Evolutionary conservation across 345 rosid genomes (phyloP).

Genomic region (Eutrema heterophyllum): DNA sequence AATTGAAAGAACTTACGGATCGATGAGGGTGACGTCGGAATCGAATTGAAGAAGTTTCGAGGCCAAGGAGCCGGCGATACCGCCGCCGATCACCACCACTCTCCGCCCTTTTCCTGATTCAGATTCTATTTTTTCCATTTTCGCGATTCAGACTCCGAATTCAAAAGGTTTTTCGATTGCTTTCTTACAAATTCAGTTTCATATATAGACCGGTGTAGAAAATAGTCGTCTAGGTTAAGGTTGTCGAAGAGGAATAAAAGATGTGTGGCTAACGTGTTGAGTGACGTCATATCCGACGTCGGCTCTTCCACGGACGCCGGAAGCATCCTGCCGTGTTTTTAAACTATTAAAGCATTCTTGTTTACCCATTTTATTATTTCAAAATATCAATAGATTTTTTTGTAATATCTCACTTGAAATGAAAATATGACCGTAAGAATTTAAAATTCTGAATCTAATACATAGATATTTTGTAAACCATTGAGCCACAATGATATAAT

Average conservation of each 20-base stretch:
- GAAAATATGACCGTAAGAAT: too few relatives aligned
- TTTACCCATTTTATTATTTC: too few relatives aligned
- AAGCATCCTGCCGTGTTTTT: background rate
- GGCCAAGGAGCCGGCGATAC: conserved; percentile 53
- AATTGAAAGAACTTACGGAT: conserved; percentile 39
- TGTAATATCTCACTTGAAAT: too few relatives aligned
- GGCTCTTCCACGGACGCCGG: background rate
- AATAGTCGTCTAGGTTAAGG: background rate
- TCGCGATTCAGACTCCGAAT: background rate
- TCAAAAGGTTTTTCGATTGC: background rate
- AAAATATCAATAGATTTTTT: too few relatives aligned
- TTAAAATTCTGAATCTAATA: too few relatives aligned
- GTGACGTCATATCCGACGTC: background rate
- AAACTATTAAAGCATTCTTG: too few relatives aligned
- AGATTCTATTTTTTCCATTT: background rate
- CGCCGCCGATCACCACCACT: conserved; percentile 61
- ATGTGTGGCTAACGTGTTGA: background rate
- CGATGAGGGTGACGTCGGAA: conserved; percentile 62
- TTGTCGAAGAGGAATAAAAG: background rate
- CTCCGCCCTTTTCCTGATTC: conserved; percentile 27
- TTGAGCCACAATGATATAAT: too few relatives aligned
- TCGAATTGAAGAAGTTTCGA: conserved; percentile 51
- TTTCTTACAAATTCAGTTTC: background rate
- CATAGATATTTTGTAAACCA: too few relatives aligned
- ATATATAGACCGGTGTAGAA: background rate